These are phyloP conservation scores for Eimeria mitis DNA, from an alignment of 169 alveolate species.

Conservation along the genomic window DNA sequence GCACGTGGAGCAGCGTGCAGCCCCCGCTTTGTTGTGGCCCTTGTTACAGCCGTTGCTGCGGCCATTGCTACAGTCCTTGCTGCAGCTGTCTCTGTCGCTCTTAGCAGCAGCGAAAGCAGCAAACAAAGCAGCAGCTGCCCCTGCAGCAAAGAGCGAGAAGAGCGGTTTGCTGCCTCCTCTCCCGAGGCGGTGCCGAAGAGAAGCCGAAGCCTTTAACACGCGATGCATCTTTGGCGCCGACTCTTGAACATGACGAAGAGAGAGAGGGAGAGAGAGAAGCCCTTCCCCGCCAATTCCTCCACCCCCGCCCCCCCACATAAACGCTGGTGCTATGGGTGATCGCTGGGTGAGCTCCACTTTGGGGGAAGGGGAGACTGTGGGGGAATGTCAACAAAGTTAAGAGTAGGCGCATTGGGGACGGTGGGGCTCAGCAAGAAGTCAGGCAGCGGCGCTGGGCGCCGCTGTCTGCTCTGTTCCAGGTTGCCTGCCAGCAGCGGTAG, in stretches of 20 bases:
- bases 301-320: background rate
- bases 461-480: constrained; percentile 7
- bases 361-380: constrained; percentile 10
- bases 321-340: background rate
- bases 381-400: background rate
- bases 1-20: constrained; percentile 6
- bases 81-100: background rate
- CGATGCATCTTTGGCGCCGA: constrained; percentile 37
- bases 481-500: background rate
- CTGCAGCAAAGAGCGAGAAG: background rate
- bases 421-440: constrained; percentile 46
- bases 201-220: background rate
- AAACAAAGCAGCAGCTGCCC: background rate
- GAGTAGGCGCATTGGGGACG: constrained; percentile 5
- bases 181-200: background rate
- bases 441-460: constrained; percentile 13
- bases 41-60: background rate
- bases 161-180: background rate
- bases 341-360: constrained; percentile 48
- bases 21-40: background rate
- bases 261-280: background rate
- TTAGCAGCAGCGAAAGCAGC: background rate
- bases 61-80: constrained; percentile 1
- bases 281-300: no score
- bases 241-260: background rate